phyloP scores from a whole-genome alignment of 176 grass and related monocot species.

The Hyparrhenia diplandra region DNA sequence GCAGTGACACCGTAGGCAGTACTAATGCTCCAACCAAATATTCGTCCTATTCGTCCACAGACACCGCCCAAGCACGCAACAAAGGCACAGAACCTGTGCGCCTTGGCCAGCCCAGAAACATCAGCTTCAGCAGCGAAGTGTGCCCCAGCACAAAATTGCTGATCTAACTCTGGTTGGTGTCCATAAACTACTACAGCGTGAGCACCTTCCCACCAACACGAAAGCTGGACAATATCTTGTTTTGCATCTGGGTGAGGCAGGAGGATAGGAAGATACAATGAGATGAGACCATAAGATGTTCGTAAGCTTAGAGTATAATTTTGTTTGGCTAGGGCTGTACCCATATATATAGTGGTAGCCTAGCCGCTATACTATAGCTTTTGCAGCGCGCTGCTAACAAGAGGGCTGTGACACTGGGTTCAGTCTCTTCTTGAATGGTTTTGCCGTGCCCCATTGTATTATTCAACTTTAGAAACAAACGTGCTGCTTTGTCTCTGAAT shows the following conservation, averaged over 20 bases:
- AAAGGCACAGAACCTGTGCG: constrained; percentile 31
- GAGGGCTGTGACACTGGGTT: not conserved
- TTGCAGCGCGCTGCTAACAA: not conserved
- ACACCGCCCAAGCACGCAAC: constrained; percentile 11
- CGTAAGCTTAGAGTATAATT: constrained; percentile 17
- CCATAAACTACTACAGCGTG: not conserved
- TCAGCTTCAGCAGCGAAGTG: constrained; percentile 32
- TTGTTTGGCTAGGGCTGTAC: constrained; percentile 38
- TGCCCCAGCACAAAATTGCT: constrained; percentile 34
- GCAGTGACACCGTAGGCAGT: constrained; percentile 40
- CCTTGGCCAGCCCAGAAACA: constrained; percentile 40
- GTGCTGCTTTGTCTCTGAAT: not conserved
- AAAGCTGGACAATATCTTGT: not conserved
- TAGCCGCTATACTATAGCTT: not conserved
- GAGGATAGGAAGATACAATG: constrained; percentile 6
- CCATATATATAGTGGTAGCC: constrained; percentile 3
- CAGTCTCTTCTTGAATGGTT: constrained; percentile 15
- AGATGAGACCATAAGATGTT: constrained; percentile 4
- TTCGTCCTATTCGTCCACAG: constrained; percentile 23
- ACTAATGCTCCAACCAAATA: constrained; percentile 35
- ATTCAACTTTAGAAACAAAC: not conserved
- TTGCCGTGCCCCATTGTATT: not conserved
- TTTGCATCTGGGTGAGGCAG: constrained; percentile 10
- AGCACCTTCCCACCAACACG: not conserved
- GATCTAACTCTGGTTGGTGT: constrained; percentile 23